These are phyloP conservation scores for Corchorus olitorius DNA, from an alignment of 345 rosid genomes.

Conservation along the genomic window DNA sequence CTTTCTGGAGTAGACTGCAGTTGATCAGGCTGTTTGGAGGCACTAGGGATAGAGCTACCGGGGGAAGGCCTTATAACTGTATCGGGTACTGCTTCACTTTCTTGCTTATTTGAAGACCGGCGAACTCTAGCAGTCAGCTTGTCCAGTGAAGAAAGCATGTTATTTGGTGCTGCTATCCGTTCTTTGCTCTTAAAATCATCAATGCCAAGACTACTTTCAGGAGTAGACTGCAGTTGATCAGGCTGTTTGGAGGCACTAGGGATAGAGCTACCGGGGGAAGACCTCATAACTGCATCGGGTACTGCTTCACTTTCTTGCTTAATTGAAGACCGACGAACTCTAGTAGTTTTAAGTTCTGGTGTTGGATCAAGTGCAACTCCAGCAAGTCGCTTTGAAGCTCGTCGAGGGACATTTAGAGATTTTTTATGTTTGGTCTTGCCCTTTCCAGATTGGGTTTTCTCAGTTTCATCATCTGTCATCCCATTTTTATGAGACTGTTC, in stretches of 20 bases:
- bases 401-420: conserved; percentile 44
- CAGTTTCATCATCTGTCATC: conserved; percentile 31
- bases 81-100: conserved; percentile 29
- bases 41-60: conserved; percentile 18
- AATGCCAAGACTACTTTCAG: conserved; percentile 19
- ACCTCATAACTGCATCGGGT: conserved; percentile 25
- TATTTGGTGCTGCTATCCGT: conserved; percentile 6
- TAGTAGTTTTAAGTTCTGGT: conserved; percentile 53
- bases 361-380: conserved; percentile 71
- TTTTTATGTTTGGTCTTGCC: conserved; percentile 43
- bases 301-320: conserved; percentile 34
- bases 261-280: conserved; percentile 25
- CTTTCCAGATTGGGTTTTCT: conserved; percentile 20
- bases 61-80: conserved; percentile 25
- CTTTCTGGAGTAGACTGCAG: conserved; percentile 21
- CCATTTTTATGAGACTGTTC: conserved; percentile 27
- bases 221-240: conserved; percentile 22
- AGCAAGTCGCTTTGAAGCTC: conserved; percentile 90
- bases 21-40: conserved; percentile 12
- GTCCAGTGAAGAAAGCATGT: conserved; percentile 27
- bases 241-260: conserved; percentile 6
- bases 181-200: conserved; percentile 25
- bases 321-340: conserved; percentile 41
- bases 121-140: conserved; percentile 8
- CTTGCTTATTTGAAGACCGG: conserved; percentile 38